Evolutionary conservation across 768 basidiomycete genomes (phyloP).

Genomic region (Pleurotus sapidus): DNA sequence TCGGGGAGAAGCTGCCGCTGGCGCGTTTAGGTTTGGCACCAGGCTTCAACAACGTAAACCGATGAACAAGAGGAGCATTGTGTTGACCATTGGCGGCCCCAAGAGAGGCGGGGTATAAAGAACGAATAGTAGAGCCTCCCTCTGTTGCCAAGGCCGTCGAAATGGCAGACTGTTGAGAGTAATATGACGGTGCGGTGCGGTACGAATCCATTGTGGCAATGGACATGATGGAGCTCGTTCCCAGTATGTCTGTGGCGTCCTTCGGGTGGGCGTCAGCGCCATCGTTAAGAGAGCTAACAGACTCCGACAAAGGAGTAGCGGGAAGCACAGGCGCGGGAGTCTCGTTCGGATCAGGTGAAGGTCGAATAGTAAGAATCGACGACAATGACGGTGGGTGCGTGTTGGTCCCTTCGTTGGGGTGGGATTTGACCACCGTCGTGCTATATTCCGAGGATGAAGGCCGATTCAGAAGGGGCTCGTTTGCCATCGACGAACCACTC

Average conservation of each 20-base stretch:
- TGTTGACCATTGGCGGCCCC: slow-evolving; percentile 26
- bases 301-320: slow-evolving; percentile 22
- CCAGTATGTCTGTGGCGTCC: slow-evolving; percentile 24
- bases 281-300: slow-evolving; percentile 17
- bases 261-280: slow-evolving; percentile 18
- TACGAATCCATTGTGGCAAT: slow-evolving; percentile 60
- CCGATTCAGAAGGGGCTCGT: slow-evolving; percentile 48
- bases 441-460: slow-evolving; percentile 57
- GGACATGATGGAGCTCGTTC: slow-evolving; percentile 42
- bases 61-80: slow-evolving; percentile 61
- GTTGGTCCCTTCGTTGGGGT: slow-evolving; percentile 32
- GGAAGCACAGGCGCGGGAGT: slow-evolving; percentile 39
- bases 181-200: slow-evolving; percentile 53
- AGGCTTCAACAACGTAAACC: slow-evolving; percentile 85
- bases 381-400: slow-evolving; percentile 55
- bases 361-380: slow-evolving; percentile 71
- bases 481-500: slow-evolving; percentile 42
- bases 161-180: slow-evolving; percentile 33
- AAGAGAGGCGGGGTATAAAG: slow-evolving; percentile 19
- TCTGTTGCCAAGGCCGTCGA: slow-evolving; percentile 68
- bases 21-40: slow-evolving; percentile 56
- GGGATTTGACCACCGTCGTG: slow-evolving; percentile 61
- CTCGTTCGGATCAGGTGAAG: slow-evolving; percentile 48
- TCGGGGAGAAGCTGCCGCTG: slow-evolving; percentile 32
- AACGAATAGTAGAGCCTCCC: slow-evolving; percentile 67